These are phyloP conservation scores for Hibiscus syriacus DNA, from an alignment of 345 rosid species.

Conservation along the genomic window DNA sequence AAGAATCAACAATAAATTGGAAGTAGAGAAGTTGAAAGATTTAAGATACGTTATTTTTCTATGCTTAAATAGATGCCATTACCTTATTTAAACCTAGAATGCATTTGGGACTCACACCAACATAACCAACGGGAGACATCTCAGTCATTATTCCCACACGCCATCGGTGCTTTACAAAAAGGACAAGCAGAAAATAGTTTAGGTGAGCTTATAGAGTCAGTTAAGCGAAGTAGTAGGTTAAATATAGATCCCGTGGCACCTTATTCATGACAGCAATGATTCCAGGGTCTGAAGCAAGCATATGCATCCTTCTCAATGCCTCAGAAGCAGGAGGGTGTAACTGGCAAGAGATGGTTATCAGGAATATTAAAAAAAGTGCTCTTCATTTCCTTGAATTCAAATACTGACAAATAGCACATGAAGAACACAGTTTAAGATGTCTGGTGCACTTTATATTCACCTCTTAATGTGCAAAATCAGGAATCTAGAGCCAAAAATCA, in stretches of 20 bases:
- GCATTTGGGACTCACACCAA: conserved; percentile 84
- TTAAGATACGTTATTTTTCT: background rate
- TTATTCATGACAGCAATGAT: conserved; percentile 83
- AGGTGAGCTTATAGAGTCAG: conserved; percentile 2
- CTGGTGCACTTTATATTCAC: background rate
- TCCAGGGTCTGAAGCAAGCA: conserved; percentile 96
- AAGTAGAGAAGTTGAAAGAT: background rate
- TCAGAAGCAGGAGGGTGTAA: conserved; percentile 76
- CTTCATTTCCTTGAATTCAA: background rate
- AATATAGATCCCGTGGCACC: conserved; percentile 27
- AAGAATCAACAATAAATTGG: background rate
- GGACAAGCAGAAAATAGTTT: conserved; percentile 7
- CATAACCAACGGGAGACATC: conserved; percentile 97
- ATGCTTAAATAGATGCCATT: conserved; percentile 5
- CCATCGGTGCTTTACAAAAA: conserved; percentile 64
- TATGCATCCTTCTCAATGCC: conserved; percentile 92
- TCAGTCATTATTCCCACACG: conserved; percentile 86
- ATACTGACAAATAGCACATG: background rate
- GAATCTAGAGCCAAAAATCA: conserved; percentile 1
- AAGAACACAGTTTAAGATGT: background rate
- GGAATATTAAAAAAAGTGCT: background rate
- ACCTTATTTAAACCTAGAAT: conserved; percentile 90
- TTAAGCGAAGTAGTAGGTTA: conserved; percentile 1
- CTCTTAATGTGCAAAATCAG: background rate
- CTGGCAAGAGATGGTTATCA: conserved; percentile 24